These are phyloP conservation scores for Russula vinacea DNA, from an alignment of 768 basidiomycete genomes.

Conservation along the genomic window DNA sequence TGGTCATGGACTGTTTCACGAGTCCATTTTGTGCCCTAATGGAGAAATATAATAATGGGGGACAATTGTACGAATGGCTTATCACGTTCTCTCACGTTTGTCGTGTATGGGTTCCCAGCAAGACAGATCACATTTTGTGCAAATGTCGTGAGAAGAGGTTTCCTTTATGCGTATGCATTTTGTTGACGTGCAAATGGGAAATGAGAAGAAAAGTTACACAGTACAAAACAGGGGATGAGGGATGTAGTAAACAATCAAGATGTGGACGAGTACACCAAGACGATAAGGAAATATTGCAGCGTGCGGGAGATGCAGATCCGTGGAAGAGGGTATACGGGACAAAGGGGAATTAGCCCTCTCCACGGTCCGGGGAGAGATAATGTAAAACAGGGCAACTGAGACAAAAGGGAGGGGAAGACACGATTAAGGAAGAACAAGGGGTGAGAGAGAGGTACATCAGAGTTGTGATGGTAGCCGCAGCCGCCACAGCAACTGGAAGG, in stretches of 20 bases:
- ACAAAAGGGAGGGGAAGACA: not conserved
- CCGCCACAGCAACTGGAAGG: slow-evolving; percentile 5
- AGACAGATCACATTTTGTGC: not conserved
- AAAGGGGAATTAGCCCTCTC: slow-evolving; percentile 14
- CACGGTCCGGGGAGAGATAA: slow-evolving; percentile 12
- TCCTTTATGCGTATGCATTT: not conserved
- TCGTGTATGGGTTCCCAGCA: not conserved
- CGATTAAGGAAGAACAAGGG: slow-evolving; percentile 1
- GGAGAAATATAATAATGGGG: slow-evolving; percentile 21
- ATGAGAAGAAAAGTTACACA: slow-evolving; percentile 13
- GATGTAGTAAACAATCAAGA: slow-evolving; percentile 23
- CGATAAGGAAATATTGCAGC: slow-evolving; percentile 21
- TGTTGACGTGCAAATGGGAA: not conserved
- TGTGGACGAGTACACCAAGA: slow-evolving; percentile 21
- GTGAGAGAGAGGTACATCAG: slow-evolving; percentile 7
- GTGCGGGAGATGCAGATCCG: slow-evolving; percentile 14
- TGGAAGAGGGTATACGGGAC: not conserved
- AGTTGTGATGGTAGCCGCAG: slow-evolving; percentile 12
- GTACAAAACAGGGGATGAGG: slow-evolving; percentile 19
- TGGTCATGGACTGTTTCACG: slow-evolving; percentile 12
- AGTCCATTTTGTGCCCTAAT: slow-evolving; percentile 11
- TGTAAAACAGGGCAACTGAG: not conserved
- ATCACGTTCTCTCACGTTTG: slow-evolving; percentile 19
- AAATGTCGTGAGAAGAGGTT: not conserved
- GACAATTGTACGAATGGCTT: slow-evolving; percentile 1